Evolutionary conservation across 805 yeast species (phyloP), one percentile per base, ranked within the genome.

Genomic region (Ogataea paraovalis): DNA sequence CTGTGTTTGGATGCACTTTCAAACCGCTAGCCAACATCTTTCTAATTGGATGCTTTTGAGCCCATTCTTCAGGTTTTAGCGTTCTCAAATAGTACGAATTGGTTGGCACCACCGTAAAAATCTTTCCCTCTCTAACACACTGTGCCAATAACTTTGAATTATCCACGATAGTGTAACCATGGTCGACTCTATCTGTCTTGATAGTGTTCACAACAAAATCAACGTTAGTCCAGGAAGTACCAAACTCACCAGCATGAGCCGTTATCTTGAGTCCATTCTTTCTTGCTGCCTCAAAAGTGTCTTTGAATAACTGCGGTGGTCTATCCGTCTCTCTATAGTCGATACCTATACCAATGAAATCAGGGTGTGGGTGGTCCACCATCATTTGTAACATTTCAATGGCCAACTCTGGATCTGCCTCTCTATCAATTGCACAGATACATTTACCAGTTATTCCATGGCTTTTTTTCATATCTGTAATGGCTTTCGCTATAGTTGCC

Each of bases 231-330:
- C 63, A 60, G 3, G 64, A 61, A 43, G 53, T 49, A 9, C 65
- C 68, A 42, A 57, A 64, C 45, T 62, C 68, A 7, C 68, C 68
- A 0, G 67, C 66, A 45, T 64, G 68, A 5, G 65, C 66, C 3
- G 68, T 62, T 39, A 60, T 25, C 48, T 58, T 58, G 40, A 46
- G 54, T 3, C 67, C 67, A 38, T 53, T 36, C 10, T 41, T 27
- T 44, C 47, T 56, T 2, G 66, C 68, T 14, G 52, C 42, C 2
- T 23, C 33, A 44, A 61, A 64, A 10, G 68, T 63, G 16, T 62
- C 58, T 19, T 44, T 32, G 47, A 64, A 64, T 9, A 56, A 50
- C 32, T 57, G 56, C 2, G 68, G 67, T 14, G 66, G 67, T 14
- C 63, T 56, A 30, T 56, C 57, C 14, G 53, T 55, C 42, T 64